Conservation (phyloP, 257 asterid genomes). For the Eucommia ulmoides region DNA sequence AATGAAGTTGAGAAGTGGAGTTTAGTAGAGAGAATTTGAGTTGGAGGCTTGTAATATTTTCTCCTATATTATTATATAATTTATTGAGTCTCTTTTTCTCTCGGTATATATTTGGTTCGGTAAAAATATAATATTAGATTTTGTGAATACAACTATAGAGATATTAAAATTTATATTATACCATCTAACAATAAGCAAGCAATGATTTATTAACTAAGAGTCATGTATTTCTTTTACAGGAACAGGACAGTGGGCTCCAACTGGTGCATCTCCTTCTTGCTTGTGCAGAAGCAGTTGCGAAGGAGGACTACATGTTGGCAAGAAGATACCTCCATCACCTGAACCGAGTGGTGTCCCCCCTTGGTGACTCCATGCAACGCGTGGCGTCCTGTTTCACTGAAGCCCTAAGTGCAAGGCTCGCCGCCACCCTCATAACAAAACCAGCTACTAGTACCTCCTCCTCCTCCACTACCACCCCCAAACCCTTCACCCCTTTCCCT, state of each 20-base stretch:
- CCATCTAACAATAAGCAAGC: too few species aligned
- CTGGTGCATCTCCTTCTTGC: constrained; percentile 73
- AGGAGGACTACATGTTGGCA: constrained; percentile 76
- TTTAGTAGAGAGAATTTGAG: too few species aligned
- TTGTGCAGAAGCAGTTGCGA: constrained; percentile 79
- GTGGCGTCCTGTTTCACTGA: constrained; percentile 75
- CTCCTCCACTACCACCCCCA: constrained; percentile 25
- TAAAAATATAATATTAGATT: too few species aligned
- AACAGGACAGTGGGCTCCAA: constrained; percentile 66
- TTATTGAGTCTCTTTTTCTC: neutral
- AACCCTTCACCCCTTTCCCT: constrained; percentile 58
- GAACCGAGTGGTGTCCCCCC: constrained; percentile 49
- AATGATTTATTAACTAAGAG: neutral
- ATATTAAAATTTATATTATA: too few species aligned
- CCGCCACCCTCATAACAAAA: constrained; percentile 51
- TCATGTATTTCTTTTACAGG: constrained; percentile 19
- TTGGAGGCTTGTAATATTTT: too few species aligned
- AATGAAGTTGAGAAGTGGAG: too few species aligned
- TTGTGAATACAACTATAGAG: too few species aligned
- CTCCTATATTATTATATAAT: neutral
- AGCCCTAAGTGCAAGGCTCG: constrained; percentile 54
- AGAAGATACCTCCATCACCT: constrained; percentile 65
- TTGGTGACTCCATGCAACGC: constrained; percentile 84
- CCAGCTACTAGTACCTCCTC: constrained; percentile 24
- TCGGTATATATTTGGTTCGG: neutral